phyloP scores from a whole-genome alignment of 2,329 filamentous ascomycete species.

The Domatiomyces globalis region DNA sequence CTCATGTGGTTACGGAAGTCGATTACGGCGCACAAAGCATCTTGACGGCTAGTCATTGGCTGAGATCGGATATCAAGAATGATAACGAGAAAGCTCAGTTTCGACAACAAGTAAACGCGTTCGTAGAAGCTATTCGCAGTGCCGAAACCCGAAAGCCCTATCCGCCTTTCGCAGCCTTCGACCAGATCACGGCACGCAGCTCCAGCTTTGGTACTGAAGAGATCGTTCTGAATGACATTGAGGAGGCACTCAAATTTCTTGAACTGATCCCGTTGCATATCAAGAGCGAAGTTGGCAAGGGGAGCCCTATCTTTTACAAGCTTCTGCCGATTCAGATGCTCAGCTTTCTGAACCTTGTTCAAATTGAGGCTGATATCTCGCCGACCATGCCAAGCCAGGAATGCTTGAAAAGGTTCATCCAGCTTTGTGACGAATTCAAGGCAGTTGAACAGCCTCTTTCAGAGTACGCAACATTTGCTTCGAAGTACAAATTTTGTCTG shows the following conservation, averaged over 20 bases:
- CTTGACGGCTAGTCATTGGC: constrained; percentile 6
- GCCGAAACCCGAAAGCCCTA: too few species aligned
- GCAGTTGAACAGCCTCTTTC: constrained; percentile 5
- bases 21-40: constrained; percentile 11
- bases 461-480: constrained; percentile 4
- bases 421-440: constrained; percentile 8
- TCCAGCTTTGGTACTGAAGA: constrained; percentile 2
- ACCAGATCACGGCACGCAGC: too few species aligned
- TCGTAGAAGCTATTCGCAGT: too few species aligned
- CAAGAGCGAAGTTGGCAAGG: constrained; percentile 15
- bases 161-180: too few species aligned
- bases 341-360: constrained; percentile 5
- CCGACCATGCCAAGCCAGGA: constrained; percentile 4
- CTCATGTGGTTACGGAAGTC: constrained; percentile 14
- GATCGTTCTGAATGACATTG: constrained; percentile 9
- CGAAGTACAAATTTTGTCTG: constrained; percentile 10
- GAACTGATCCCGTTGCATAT: background rate
- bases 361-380: constrained; percentile 2
- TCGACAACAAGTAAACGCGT: too few species aligned
- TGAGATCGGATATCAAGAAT: background rate
- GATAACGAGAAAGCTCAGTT: background rate
- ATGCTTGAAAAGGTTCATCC: constrained; percentile 14
- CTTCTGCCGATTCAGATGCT: constrained; percentile 19
- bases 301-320: constrained; percentile 17
- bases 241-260: constrained; percentile 10